These are phyloP conservation scores for Phaeoacremonium minimum DNA, from an alignment of 2,329 filamentous ascomycete species.

Conservation along the genomic window DNA sequence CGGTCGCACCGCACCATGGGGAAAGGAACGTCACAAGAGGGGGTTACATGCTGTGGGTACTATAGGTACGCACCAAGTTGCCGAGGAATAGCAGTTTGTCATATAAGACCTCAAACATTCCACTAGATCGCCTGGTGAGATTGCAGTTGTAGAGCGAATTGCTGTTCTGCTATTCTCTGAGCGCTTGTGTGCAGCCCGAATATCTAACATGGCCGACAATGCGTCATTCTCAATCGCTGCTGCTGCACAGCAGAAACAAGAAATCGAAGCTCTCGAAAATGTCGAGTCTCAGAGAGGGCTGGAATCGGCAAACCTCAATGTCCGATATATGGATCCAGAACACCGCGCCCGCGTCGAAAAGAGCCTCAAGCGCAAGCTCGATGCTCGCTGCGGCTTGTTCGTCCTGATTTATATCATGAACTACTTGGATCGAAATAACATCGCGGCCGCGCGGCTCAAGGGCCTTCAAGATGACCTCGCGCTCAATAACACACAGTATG, in stretches of 20 bases:
- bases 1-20: neutral
- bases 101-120: too few species aligned
- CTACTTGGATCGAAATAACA: constrained; percentile 67
- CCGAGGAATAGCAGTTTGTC: neutral
- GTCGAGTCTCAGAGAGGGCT: neutral
- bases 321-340: constrained; percentile 24
- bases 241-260: constrained; percentile 4
- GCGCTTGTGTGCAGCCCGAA: neutral
- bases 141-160: neutral
- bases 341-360: constrained; percentile 56
- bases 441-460: constrained; percentile 61
- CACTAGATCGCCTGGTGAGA: constrained; percentile 1
- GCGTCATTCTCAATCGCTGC: constrained; percentile 5
- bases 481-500: constrained; percentile 54
- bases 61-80: constrained; percentile 1
- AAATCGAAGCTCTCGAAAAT: constrained; percentile 3
- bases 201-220: constrained; percentile 8
- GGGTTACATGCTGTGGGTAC: neutral
- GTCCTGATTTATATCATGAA: constrained; percentile 76
- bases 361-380: constrained; percentile 66
- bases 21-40: neutral
- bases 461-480: constrained; percentile 58
- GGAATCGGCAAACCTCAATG: constrained; percentile 1
- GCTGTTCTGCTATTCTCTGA: neutral
- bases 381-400: constrained; percentile 62